Base-by-base conservation (phyloP, 257 asterid species). In the Scutellaria barbata region DNA sequence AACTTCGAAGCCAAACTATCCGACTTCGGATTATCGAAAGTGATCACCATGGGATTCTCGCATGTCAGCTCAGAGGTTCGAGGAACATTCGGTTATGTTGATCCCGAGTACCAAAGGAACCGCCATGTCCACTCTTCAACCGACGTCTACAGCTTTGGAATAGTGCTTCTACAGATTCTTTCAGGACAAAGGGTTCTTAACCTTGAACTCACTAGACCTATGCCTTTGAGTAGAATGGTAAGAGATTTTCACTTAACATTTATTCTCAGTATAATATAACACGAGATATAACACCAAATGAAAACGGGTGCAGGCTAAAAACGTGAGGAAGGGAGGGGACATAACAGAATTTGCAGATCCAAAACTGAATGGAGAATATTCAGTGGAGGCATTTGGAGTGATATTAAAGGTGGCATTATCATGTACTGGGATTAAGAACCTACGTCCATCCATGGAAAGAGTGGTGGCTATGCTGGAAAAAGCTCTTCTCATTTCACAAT, bases 51-150 rank as follows among this genome's bases (percentile, higher is more conserved):
- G 79, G 92, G 92, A 10, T 75, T 85, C 22, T 91, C 97, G 6
- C 88, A 80, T 12, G 92, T 88, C 53, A 91, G 96, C 83, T 89
- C 96, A 3, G 96, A 91, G 81, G 95, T 89, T 16, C 81, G 96
- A 61, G 96, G 97, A 14, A 87, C 97, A 67, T 89, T 89, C 74
- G 95, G 97, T 6, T 91, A 91, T 41, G 93, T 91, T 52, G 97
- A 91, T 70, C 97, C 97, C 3, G 97, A 89, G 74, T 91, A 91
- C 80, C 92, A 85, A 75, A 85, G 76, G 79, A 80, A 91, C 33
- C 87, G 80, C 3, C 97, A 62, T 10, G 96, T 91, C 11, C 89
- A 91, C 66, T 71, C 96, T 14, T 87, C 88, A 0, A 90, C 88
- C 6, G 96, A 91, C 69, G 97, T 91, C 25, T 91, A 91, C 18